Conservation (phyloP, 345 rosid genomes). For the Conringia planisiliqua region DNA sequence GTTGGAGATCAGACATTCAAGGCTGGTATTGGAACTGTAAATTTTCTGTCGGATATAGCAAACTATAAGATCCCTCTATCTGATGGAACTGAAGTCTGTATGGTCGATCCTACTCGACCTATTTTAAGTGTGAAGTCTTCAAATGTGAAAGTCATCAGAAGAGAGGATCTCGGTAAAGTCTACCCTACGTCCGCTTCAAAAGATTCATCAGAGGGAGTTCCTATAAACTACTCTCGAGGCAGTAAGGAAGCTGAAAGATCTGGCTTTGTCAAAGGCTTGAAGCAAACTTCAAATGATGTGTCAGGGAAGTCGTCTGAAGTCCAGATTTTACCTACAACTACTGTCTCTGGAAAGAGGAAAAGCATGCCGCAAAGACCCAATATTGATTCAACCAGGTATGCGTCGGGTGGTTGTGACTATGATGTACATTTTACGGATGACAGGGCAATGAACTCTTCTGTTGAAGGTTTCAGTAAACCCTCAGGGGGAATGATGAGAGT, state of each 20-base stretch:
- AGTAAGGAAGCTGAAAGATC: constrained; percentile 43
- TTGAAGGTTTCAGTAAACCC: constrained; percentile 20
- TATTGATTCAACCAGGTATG: constrained; percentile 32
- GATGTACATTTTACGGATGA: constrained; percentile 36
- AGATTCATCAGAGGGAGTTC: constrained; percentile 31
- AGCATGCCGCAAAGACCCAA: constrained; percentile 41
- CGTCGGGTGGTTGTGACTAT: constrained; percentile 39
- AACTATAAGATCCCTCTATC: constrained; percentile 59
- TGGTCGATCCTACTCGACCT: constrained; percentile 53
- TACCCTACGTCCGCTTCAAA: constrained; percentile 44
- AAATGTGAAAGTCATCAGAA: constrained; percentile 48
- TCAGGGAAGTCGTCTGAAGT: constrained; percentile 25
- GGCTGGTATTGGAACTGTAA: constrained; percentile 67
- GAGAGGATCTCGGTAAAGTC: constrained; percentile 50
- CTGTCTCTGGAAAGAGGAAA: constrained; percentile 46
- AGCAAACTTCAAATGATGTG: constrained; percentile 39
- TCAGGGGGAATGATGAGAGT: constrained; percentile 47
- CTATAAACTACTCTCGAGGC: constrained; percentile 28
- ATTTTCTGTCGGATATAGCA: constrained; percentile 62
- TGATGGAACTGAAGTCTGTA: constrained; percentile 49
- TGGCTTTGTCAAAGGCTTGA: constrained; percentile 38
- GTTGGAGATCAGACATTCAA: constrained; percentile 60
- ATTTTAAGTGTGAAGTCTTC: constrained; percentile 45
- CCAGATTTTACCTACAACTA: constrained; percentile 1
- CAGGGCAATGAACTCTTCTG: constrained; percentile 28